Evolutionary conservation across 768 basidiomycete genomes (phyloP).

Genomic region (Floccularia luteovirens): DNA sequence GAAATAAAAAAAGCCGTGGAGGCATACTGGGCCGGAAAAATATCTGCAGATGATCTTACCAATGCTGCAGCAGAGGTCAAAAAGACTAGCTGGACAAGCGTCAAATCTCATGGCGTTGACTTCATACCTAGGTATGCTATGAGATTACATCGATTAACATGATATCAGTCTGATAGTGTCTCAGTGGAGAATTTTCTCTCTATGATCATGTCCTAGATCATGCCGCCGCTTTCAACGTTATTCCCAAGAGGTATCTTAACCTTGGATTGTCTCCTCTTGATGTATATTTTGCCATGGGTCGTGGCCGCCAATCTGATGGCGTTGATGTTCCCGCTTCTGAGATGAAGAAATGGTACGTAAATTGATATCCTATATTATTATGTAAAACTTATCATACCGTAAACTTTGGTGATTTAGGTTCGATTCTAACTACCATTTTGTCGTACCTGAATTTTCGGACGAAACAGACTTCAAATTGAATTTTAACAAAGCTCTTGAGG

Average conservation of each 20-base stretch:
- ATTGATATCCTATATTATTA: not conserved
- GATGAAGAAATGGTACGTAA: conserved; percentile 97
- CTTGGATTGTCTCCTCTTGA: conserved; percentile 85
- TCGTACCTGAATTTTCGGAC: conserved; percentile 93
- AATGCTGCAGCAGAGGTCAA: conserved; percentile 83
- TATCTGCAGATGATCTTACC: conserved; percentile 80
- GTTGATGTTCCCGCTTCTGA: conserved; percentile 97
- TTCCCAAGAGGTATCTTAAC: conserved; percentile 89
- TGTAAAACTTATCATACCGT: no score
- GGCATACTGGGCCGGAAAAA: conserved; percentile 95
- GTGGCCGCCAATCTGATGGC: conserved; percentile 89
- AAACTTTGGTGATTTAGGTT: conserved; percentile 63
- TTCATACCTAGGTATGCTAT: conserved; percentile 77
- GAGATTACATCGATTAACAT: conserved; percentile 9
- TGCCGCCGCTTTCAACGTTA: conserved; percentile 91
- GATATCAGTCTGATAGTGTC: conserved; percentile 9
- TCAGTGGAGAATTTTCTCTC: conserved; percentile 96
- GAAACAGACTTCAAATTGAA: conserved; percentile 89
- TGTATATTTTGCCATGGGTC: conserved; percentile 98
- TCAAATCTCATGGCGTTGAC: conserved; percentile 85
- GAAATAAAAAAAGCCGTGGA: conserved; percentile 98
- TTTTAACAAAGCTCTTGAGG: conserved; percentile 91
- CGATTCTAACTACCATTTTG: conserved; percentile 98
- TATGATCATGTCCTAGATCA: conserved; percentile 99
- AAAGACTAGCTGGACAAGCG: conserved; percentile 79